Evolutionary conservation across 768 basidiomycete species (phyloP).

Genomic region (Clavulina sp.): DNA sequence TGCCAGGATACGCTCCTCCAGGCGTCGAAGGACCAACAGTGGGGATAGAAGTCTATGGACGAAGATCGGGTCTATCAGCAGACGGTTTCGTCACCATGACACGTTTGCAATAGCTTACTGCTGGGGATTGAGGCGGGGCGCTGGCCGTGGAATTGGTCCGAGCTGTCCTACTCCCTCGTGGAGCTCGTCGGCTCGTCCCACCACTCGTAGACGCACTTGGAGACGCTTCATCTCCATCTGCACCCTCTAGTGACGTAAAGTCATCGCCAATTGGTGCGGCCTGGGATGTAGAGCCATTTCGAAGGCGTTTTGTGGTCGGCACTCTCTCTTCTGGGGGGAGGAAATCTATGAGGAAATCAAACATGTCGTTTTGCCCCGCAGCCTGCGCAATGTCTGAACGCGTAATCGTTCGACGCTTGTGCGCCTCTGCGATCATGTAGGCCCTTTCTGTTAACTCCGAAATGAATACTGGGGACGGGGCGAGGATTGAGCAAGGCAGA

Average conservation of each 20-base stretch:
- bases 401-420: conserved; percentile 90
- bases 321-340: conserved; percentile 81
- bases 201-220: background rate
- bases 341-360: conserved; percentile 95
- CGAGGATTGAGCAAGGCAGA: background rate
- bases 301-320: too few species aligned
- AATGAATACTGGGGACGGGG: conserved; percentile 65
- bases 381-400: conserved; percentile 89
- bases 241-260: background rate
- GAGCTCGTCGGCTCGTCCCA: background rate
- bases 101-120: too few species aligned
- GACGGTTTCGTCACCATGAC: too few species aligned
- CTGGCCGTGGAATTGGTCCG: background rate
- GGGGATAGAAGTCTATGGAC: too few species aligned
- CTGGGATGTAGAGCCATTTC: too few species aligned
- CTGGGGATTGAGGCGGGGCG: too few species aligned
- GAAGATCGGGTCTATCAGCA: too few species aligned
- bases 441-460: conserved; percentile 91
- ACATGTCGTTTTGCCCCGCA: conserved; percentile 82
- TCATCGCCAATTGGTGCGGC: background rate
- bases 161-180: background rate
- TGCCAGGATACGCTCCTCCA: too few species aligned
- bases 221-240: background rate
- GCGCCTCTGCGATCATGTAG: conserved; percentile 87
- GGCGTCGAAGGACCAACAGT: too few species aligned